Evolutionary conservation across 805 yeast genomes (phyloP), one percentile per base, ranked within the genome.

Genomic region (Ogataea paradorogensis): DNA sequence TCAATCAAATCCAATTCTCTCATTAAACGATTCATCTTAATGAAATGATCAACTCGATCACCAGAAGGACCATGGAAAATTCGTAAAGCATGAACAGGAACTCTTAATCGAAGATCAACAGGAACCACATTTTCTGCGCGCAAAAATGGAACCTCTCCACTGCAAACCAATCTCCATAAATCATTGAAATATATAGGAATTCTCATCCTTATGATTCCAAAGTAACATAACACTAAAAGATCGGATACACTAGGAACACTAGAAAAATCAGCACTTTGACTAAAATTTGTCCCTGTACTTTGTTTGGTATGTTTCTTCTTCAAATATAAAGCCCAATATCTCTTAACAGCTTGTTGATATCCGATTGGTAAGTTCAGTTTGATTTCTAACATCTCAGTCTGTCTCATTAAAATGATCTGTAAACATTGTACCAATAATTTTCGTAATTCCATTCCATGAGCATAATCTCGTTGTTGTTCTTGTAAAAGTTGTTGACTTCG

Each of bases 181-280:
- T 80, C 84, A 39, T 61, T 58, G 5, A 72, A 46, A 51, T 73
- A 77, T 1, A 81, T 47, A 0, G 87, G 84, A 15, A 69, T 43
- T 21, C 69, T 65, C 46, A 78, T 48, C 40, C 70, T 68, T 7
- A 73, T 45, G n/a, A 74, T 53, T 2, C 80, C 74, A 33, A 80
- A 41, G 53, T 80, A 82, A 14, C 78, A 59, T 1, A 80, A 51
- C 6, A 70, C 51, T 4, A 71, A 20, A 1, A 65, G 33, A 33
- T 54, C 53, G 9, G 46, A 34, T 15, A 48, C 26, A 7, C 46
- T 30, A 11, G 51, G 51, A 28, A 47, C 33, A 15, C 31, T 35
- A 6, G 46, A 39, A 29, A 42, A 45, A 23, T 18, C 37, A 16
- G 30, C 40, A 38, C 28, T 31, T 20, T 25, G 30, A 25, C 28